phyloP scores from a whole-genome alignment of 768 basidiomycete species.

The Tulasnella sp. region DNA sequence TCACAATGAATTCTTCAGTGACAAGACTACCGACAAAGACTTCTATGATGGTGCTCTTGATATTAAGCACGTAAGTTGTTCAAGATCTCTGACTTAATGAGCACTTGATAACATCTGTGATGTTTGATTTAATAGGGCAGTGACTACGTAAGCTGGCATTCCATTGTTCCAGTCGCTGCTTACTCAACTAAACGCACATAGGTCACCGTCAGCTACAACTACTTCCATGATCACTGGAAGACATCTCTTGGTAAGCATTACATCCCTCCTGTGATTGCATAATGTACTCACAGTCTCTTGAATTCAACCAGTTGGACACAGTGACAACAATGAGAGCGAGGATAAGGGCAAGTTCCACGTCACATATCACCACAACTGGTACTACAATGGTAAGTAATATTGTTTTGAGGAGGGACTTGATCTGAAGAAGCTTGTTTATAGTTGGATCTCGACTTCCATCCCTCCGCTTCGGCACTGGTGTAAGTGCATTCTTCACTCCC shows the following conservation, averaged over 20 bases:
- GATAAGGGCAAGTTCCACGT: conserved; percentile 3
- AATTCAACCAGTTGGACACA: conserved; percentile 30
- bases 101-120: too few species aligned
- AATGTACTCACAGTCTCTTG: too few species aligned
- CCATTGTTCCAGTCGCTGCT: too few species aligned
- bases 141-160: too few species aligned
- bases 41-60: conserved; percentile 38
- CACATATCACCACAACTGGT: conserved; percentile 12
- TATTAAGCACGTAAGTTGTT: conserved; percentile 33
- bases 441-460: not conserved
- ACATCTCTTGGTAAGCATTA: conserved; percentile 22
- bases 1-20: not conserved
- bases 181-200: too few species aligned
- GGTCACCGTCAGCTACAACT: not conserved
- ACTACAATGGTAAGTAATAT: not conserved
- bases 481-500: not conserved
- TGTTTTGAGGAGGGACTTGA: too few species aligned
- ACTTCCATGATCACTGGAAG: not conserved
- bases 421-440: too few species aligned
- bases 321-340: conserved; percentile 28
- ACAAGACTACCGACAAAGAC: conserved; percentile 21
- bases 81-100: too few species aligned
- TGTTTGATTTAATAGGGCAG: too few species aligned
- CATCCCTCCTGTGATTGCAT: too few species aligned
- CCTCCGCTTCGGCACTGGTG: not conserved